Base-by-base conservation (phyloP, 2,329 filamentous ascomycete species). In the Alternaria triticina region DNA sequence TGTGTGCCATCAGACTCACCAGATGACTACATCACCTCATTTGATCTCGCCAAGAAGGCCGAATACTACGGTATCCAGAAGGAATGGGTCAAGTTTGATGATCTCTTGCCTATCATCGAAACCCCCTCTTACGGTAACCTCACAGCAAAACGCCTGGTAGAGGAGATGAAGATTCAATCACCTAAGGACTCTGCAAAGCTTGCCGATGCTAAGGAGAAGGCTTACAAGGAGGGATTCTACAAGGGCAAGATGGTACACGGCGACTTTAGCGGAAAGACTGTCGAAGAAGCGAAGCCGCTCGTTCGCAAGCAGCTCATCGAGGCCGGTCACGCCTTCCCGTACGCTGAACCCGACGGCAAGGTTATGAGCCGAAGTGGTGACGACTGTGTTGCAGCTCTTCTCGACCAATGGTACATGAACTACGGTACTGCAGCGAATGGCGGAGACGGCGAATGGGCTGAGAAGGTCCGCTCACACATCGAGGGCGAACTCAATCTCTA, bases 381-480 rank as follows among this genome's bases (percentile, higher is more conserved):
- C 76, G 93, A 96, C 71, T 98, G 96, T 78, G 94, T 97, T 62
- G 95, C 96, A 63, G 92, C 94, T 28, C 90, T 95, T 70, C 89
- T 98, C 76, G 95, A 97, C 73, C 96, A 99, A 82, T 99, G 96
- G 94, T 99, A 97, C 83, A 85, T 99, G 73, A 95, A 97, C 82
- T 99, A 99, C 76, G 96, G 96, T 66, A 81, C 80, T 17, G 78
- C 80, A 20, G 82, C 82, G 47, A 82, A 82, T 55, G 92, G 94
- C 82, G 92, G 93, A 66, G 88, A 90, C 71, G 82, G 83, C 46
- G 87, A 90, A 54, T 98, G 96, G 96, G 92, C 92, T 76, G 83
- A 91, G 66, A 85, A 87, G 46, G 93, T 81, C 36, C 67, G 79
- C 44, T 70, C 87, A 63, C 75, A 81, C 58, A 74, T 81, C 45